phyloP scores from a whole-genome alignment of 2,329 filamentous ascomycete species.

The Trichoderma sp. region DNA sequence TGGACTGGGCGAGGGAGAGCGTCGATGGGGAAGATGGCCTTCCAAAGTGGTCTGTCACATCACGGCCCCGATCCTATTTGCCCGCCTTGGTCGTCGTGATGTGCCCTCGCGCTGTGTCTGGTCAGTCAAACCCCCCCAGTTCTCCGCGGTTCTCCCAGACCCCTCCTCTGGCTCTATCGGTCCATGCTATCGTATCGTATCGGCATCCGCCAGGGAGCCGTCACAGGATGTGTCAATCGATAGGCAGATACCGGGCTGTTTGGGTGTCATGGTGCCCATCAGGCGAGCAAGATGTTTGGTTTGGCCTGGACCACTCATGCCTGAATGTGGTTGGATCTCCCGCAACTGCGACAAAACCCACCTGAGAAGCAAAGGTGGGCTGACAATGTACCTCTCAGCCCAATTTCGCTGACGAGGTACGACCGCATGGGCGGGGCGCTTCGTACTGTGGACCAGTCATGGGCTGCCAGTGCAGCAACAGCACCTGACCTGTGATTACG shows the following conservation, averaged over 20 bases:
- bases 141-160: conserved; percentile 8
- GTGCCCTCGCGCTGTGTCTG: conserved; percentile 4
- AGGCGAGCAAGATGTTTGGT: conserved; percentile 17
- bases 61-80: conserved; percentile 13
- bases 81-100: background rate
- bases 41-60: conserved; percentile 14
- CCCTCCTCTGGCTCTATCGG: conserved; percentile 6
- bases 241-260: conserved; percentile 21
- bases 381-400: conserved; percentile 8
- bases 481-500: conserved; percentile 18
- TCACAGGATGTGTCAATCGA: conserved; percentile 26
- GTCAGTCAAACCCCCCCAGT: background rate
- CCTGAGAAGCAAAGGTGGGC: background rate
- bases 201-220: conserved; percentile 19
- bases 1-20: background rate
- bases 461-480: conserved; percentile 6
- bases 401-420: conserved; percentile 18
- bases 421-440: background rate
- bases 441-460: conserved; percentile 15
- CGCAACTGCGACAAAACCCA: conserved; percentile 7
- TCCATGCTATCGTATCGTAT: conserved; percentile 19
- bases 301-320: conserved; percentile 14
- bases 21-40: conserved; percentile 10
- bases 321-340: conserved; percentile 21
- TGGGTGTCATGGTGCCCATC: conserved; percentile 22